Conservation (phyloP, 306 rosid genomes). For the Neltuma alba region DNA sequence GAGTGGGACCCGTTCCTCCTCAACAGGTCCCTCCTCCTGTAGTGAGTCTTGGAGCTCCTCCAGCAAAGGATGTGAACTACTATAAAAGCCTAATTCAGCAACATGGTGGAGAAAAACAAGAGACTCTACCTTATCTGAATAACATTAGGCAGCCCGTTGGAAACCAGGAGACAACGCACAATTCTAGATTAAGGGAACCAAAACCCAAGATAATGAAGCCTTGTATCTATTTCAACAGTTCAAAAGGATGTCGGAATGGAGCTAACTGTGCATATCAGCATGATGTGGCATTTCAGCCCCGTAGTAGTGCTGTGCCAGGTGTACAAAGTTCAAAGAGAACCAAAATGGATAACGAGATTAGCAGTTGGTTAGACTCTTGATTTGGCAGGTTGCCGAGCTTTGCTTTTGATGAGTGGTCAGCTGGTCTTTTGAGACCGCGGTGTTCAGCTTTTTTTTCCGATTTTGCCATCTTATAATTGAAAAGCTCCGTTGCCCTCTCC, state of each 20-base stretch:
- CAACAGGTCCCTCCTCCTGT: slow-evolving; percentile 36
- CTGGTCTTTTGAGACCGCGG: background rate
- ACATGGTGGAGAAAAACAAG: slow-evolving; percentile 89
- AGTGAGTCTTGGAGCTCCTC: slow-evolving; percentile 45
- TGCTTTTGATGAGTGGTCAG: background rate
- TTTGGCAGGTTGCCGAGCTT: background rate
- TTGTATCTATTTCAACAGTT: slow-evolving; percentile 84
- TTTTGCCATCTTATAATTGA: background rate
- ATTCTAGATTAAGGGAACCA: slow-evolving; percentile 58
- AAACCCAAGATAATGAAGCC: slow-evolving; percentile 89
- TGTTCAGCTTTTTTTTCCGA: background rate
- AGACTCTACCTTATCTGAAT: slow-evolving; percentile 47
- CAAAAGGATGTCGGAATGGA: slow-evolving; percentile 93
- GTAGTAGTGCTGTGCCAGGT: slow-evolving; percentile 43
- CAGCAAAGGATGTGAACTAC: slow-evolving; percentile 67
- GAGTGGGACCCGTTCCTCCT: background rate
- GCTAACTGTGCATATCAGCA: slow-evolving; percentile 83
- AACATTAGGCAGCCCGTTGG: slow-evolving; percentile 48
- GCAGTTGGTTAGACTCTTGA: slow-evolving; percentile 22
- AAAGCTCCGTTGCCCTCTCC: background rate
- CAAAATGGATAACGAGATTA: slow-evolving; percentile 83
- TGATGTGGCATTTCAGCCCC: slow-evolving; percentile 62
- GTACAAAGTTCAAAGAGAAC: slow-evolving; percentile 69
- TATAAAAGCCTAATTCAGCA: slow-evolving; percentile 95
- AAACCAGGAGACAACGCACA: slow-evolving; percentile 57